A percentile compares a stretch with the other conserved stretches of the same genome.
Conservation (phyloP, 495 filamentous ascomycete genomes). For the Annulohypoxylon nitens region DNA sequence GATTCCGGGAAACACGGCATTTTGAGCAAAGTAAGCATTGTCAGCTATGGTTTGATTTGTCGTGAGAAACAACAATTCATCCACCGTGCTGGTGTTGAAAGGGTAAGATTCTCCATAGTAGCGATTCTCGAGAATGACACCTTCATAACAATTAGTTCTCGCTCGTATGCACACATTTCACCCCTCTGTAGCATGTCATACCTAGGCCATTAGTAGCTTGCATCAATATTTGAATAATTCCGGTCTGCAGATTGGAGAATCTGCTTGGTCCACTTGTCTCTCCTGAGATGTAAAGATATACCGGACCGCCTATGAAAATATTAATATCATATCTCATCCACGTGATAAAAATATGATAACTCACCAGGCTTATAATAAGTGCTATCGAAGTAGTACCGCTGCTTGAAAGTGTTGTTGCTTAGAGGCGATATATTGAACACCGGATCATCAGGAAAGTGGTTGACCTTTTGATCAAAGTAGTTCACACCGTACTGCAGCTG, state of each 20-base stretch:
- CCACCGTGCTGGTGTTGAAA: slow-evolving; percentile 57
- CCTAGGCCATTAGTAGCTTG: slow-evolving; percentile 60
- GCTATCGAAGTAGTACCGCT: slow-evolving; percentile 62
- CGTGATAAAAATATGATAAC: background rate
- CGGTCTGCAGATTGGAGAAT: slow-evolving; percentile 53
- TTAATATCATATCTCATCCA: slow-evolving; percentile 23
- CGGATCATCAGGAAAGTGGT: slow-evolving; percentile 57
- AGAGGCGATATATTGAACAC: slow-evolving; percentile 51
- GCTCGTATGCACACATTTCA: background rate
- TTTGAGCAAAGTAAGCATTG: slow-evolving; percentile 61
- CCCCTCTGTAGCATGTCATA: slow-evolving; percentile 11
- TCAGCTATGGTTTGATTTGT: slow-evolving; percentile 65
- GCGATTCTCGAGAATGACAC: slow-evolving; percentile 62
- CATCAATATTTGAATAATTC: slow-evolving; percentile 63
- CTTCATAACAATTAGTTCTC: slow-evolving; percentile 23
- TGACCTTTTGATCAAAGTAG: slow-evolving; percentile 53
- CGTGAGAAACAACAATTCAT: slow-evolving; percentile 58
- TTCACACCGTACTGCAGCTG: slow-evolving; percentile 41
- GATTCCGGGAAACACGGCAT: slow-evolving; percentile 58
- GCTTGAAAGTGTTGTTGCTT: slow-evolving; percentile 57
- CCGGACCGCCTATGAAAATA: slow-evolving; percentile 52
- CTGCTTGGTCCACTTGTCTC: slow-evolving; percentile 55
- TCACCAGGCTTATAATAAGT: slow-evolving; percentile 61
- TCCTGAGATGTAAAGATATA: slow-evolving; percentile 62
- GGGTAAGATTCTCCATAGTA: slow-evolving; percentile 62